These are phyloP conservation scores for Cucurbitaria berberidis DNA, from an alignment of 2,329 filamentous ascomycete species.

Conservation along the genomic window DNA sequence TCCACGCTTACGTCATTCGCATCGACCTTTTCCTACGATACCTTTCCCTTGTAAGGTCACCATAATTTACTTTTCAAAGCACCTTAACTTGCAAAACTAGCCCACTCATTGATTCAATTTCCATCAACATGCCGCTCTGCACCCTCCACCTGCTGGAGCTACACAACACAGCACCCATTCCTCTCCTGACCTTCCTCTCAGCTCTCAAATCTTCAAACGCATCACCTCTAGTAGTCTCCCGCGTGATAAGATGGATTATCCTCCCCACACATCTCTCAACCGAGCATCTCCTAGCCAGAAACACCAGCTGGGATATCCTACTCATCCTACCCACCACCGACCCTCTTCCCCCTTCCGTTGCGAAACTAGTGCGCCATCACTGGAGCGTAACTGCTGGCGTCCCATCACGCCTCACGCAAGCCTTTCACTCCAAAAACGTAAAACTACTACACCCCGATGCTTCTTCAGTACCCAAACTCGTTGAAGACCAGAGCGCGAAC, in stretches of 20 bases:
- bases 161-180: conserved; percentile 37
- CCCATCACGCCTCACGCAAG: conserved; percentile 50
- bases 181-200: conserved; percentile 50
- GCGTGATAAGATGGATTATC: conserved; percentile 58
- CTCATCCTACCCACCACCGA: conserved; percentile 49
- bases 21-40: conserved; percentile 2
- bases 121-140: conserved; percentile 56
- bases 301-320: conserved; percentile 57
- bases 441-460: conserved; percentile 48
- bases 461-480: conserved; percentile 46
- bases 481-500: conserved; percentile 19
- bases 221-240: conserved; percentile 52
- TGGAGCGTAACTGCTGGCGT: conserved; percentile 53
- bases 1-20: conserved; percentile 29
- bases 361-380: conserved; percentile 32
- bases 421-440: conserved; percentile 48
- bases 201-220: conserved; percentile 43
- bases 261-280: conserved; percentile 53
- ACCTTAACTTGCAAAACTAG: neutral
- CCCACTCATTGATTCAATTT: neutral
- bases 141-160: conserved; percentile 57
- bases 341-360: conserved; percentile 35
- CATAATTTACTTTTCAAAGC: too few relatives aligned
- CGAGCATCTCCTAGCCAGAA: conserved; percentile 49
- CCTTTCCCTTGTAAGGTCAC: neutral